Base-by-base conservation (phyloP, 495 filamentous ascomycete species). In the Cercophora scortea region DNA sequence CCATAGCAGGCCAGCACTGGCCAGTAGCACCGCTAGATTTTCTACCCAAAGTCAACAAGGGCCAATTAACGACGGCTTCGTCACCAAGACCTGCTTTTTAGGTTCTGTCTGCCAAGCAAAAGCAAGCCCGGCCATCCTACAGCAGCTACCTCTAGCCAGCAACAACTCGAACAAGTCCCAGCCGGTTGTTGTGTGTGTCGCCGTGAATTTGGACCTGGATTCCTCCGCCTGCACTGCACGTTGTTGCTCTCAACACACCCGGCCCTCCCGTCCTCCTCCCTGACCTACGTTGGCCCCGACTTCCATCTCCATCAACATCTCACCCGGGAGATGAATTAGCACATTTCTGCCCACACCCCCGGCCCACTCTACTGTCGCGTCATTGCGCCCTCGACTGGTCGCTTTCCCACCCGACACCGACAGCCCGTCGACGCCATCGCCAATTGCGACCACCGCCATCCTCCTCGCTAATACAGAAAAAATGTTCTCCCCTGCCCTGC, bases 401-500 rank as follows among this genome's bases (percentile, higher is more conserved):
- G 34, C 48, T 34, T 15, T 35, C 43, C 32, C 50, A 9, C 33
- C 51, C 56, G 47, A 49, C 54, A 49, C 40, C 55, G 56, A 36
- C 32, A 53, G n/a, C 19, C 39, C 25, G 25, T 5, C 25, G 25
- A 25, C 25, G 25, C 25, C 25, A 25, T 25, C 25, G 5, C 25
- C 25, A 25, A 25, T 25, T 25, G 25, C 25, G 25, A 25, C 25
- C 5, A 5, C 25, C 25, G 25, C 25, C 2, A 25, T 25, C 5
- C 25, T 25, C 25, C 25, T 25, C 25, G 5, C 25, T 25, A 5
- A 5, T 25, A 44, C 19, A 58, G 42, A 36, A 35, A 42, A 57
- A 59, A 88, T 88, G 85, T 87, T 87, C 63, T 79, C 82, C 33
- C 73, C 82, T 52, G 65, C 78, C 49, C 60, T 38, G 36, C 36